Evolutionary conservation across 2,329 filamentous ascomycete genomes (phyloP).

Genomic region (Esteya vermicola): DNA sequence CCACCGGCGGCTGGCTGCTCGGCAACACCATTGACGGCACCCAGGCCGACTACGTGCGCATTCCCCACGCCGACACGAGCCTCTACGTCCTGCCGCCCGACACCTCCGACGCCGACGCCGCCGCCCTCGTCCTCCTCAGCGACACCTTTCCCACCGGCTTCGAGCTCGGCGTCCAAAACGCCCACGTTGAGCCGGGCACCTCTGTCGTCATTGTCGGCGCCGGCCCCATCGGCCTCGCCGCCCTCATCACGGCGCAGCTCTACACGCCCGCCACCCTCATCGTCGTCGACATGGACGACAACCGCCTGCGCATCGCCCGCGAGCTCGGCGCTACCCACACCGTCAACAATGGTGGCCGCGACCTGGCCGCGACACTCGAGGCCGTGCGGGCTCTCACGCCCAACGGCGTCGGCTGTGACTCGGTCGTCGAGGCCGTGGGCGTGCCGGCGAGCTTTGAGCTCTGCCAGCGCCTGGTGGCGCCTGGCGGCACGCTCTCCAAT

Average conservation of each 20-base stretch:
- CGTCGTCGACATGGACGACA: conserved; percentile 34
- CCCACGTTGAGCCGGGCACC: conserved; percentile 33
- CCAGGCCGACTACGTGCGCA: conserved; percentile 41
- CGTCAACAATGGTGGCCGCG: conserved; percentile 24
- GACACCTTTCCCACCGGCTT: conserved; percentile 43
- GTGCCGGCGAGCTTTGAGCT: conserved; percentile 36
- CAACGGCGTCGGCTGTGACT: conserved; percentile 37
- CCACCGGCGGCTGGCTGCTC: conserved; percentile 38
- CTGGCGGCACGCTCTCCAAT: conserved; percentile 40
- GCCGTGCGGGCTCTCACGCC: conserved; percentile 28
- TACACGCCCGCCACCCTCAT: conserved; percentile 38
- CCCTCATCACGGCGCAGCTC: conserved; percentile 37
- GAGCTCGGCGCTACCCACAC: conserved; percentile 32
- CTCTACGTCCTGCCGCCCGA: conserved; percentile 28
- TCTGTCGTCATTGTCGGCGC: conserved; percentile 40
- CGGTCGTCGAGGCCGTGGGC: conserved; percentile 44
- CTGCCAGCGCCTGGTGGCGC: conserved; percentile 36
- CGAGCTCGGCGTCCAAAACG: conserved; percentile 38
- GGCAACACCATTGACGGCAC: conserved; percentile 38
- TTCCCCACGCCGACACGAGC: conserved; percentile 33
- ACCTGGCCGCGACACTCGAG: conserved; percentile 12
- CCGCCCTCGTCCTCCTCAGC: conserved; percentile 32
- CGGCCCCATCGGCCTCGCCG: conserved; percentile 41
- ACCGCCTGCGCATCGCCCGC: conserved; percentile 30
- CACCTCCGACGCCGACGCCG: conserved; percentile 19